phyloP scores from a whole-genome alignment of 2,329 filamentous ascomycete species.

The Colletotrichum noveboracense region DNA sequence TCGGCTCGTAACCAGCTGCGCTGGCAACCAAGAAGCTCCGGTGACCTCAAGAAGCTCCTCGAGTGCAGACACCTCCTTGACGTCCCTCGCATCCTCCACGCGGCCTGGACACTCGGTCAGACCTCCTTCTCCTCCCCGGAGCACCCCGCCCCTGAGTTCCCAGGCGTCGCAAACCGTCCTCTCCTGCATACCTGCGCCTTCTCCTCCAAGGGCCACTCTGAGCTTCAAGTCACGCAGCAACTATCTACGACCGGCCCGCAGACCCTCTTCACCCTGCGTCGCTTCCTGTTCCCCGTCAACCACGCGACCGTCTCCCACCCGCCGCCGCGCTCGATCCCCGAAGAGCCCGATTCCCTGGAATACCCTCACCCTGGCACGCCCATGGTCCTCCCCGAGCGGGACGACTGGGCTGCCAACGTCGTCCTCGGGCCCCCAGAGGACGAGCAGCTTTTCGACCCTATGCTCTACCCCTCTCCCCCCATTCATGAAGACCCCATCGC shows the following conservation, averaged over 20 bases:
- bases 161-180: constrained; percentile 20
- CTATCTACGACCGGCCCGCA: neutral
- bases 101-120: constrained; percentile 48
- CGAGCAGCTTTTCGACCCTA: neutral
- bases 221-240: constrained; percentile 1
- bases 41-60: constrained; percentile 49
- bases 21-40: constrained; percentile 47
- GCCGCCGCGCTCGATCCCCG: neutral
- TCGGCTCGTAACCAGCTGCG: constrained; percentile 43
- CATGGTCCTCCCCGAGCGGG: constrained; percentile 8
- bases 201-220: neutral
- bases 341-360: constrained; percentile 7
- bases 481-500: neutral
- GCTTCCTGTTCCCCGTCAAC: constrained; percentile 4
- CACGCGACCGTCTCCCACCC: constrained; percentile 13
- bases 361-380: constrained; percentile 15
- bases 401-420: constrained; percentile 12
- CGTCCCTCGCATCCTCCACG: constrained; percentile 45
- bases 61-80: constrained; percentile 47
- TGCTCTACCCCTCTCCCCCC: neutral
- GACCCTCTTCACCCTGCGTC: constrained; percentile 3
- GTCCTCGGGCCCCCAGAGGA: constrained; percentile 12
- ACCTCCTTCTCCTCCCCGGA: constrained; percentile 38
- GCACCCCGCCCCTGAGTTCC: constrained; percentile 16
- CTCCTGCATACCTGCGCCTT: constrained; percentile 23